Base-by-base conservation (phyloP, 768 basidiomycete genomes). In the Russula ochroleuca region DNA sequence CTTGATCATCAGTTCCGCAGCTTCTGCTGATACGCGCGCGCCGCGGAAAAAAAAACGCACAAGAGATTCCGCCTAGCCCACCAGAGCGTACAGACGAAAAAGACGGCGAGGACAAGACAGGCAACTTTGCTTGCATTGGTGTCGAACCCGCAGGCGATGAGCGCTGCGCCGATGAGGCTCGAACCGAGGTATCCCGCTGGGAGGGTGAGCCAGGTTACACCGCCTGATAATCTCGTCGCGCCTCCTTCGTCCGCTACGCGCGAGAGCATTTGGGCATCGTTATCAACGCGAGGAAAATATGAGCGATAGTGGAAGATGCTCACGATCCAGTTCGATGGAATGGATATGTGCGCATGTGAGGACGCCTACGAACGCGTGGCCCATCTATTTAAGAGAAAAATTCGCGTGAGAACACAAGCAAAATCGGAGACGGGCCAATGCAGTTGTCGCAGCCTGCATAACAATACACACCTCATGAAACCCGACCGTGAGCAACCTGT, bases 71-170 rank as follows among this genome's bases (percentile, higher is more conserved):
- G 79, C 54, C 88, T 78, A 10, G 90, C 89, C 90, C 90, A 92
- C 90, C 92, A 96, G 4, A 94, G 79, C 1, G 92, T 94, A 68
- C 94, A 79, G 37, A 95, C 67, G 76, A 94, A 95, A 75, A 93
- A 90, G n/a, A 73, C 88, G 10, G 86, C 94, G 56, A 96, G 79
- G 11, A 87, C 85, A 23, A 96, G 73, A 23, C 84, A 84, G 0
- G 92, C 93, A 49, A 94, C 70, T 72, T 96, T 96, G 76, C 87
- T 89, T 3, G 94, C 94, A 67, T 90, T 86, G 51, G 90, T 92
- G 73, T 94, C 83, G 72, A 94, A 94, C 14, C 92, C 93, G 66
- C 90, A 92, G 14, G 92, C 83, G 63, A 97, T 94, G 47, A 97
- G 78, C 49, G 82, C 81, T 1, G 92, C 94, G 28, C 94, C 94